Percentiles rank a stretch among this genome's conserved stretches.
Evolutionary conservation across 768 basidiomycete species (phyloP).

Genomic region (Suillus spraguei): DNA sequence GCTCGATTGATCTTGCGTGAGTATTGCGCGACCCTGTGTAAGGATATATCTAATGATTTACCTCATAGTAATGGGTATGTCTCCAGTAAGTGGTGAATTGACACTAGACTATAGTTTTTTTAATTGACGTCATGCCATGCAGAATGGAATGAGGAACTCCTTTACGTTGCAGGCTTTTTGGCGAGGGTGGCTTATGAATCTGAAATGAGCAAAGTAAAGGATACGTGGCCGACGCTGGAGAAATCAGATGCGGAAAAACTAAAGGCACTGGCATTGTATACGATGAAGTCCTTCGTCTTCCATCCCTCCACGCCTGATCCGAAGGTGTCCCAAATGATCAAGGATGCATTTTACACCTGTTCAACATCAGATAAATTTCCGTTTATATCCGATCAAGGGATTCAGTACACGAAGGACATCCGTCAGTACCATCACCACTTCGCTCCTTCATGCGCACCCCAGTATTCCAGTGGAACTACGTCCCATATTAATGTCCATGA

Average conservation of each 20-base stretch:
- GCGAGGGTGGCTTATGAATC: constrained; percentile 82
- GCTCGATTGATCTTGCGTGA: constrained; percentile 83
- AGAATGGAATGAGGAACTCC: constrained; percentile 93
- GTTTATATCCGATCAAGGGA: constrained; percentile 76
- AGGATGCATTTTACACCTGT: constrained; percentile 76
- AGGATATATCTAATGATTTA: constrained; percentile 8
- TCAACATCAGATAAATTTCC: constrained; percentile 54
- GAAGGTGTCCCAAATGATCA: constrained; percentile 69
- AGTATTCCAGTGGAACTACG: constrained; percentile 39
- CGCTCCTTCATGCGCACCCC: constrained; percentile 72
- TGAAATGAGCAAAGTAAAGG: constrained; percentile 62
- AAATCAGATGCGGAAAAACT: neutral
- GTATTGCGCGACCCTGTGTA: constrained; percentile 22
- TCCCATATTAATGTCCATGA: constrained; percentile 47
- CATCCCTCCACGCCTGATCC: constrained; percentile 80
- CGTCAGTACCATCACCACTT: constrained; percentile 71
- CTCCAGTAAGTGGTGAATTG: constrained; percentile 49
- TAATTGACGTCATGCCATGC: neutral
- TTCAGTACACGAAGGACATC: constrained; percentile 63
- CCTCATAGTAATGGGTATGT: constrained; percentile 74
- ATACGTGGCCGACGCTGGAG: constrained; percentile 23
- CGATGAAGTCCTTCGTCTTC: constrained; percentile 87
- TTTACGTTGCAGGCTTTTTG: constrained; percentile 80
- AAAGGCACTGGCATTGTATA: constrained; percentile 69
- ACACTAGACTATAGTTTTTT: neutral